A percentile compares a stretch with the other conserved stretches of the same genome.
Conservation (phyloP, 805 yeast species). For the Ogataea sp. region DNA sequence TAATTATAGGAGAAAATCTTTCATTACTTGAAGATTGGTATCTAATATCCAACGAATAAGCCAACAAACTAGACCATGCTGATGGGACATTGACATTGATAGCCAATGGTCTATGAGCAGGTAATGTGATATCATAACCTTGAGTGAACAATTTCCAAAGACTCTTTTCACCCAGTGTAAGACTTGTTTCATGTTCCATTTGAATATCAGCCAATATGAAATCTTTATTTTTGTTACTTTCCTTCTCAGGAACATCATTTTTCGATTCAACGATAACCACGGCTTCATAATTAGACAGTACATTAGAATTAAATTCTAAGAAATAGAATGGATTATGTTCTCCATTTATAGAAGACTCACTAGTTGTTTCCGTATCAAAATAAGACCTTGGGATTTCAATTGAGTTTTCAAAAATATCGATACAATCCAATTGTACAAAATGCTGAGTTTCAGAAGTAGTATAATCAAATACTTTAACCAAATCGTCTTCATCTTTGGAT, state of each 20-base stretch:
- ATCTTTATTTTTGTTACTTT: conserved; percentile 12
- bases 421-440: conserved; percentile 35
- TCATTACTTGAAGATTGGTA: conserved; percentile 18
- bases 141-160: conserved; percentile 29
- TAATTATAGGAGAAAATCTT: conserved; percentile 51
- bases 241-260: no score
- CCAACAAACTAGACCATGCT: conserved; percentile 54
- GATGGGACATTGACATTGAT: conserved; percentile 43
- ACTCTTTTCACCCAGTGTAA: conserved; percentile 22
- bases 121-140: conserved; percentile 33
- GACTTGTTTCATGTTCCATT: conserved; percentile 14
- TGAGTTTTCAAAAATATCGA: conserved; percentile 31
- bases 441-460: conserved; percentile 29
- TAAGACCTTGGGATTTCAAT: conserved; percentile 45
- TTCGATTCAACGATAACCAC: conserved; percentile 39
- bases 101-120: conserved; percentile 34
- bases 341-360: conserved; percentile 53
- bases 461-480: conserved; percentile 24
- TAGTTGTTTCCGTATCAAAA: conserved; percentile 23
- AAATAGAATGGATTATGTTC: conserved; percentile 39
- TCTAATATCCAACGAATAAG: conserved; percentile 32
- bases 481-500: not conserved
- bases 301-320: conserved; percentile 31
- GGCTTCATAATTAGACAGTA: conserved; percentile 37
- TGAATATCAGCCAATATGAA: conserved; percentile 32